Evolutionary conservation across 345 rosid species (phyloP).

Genomic region (Mercurialis annua): DNA sequence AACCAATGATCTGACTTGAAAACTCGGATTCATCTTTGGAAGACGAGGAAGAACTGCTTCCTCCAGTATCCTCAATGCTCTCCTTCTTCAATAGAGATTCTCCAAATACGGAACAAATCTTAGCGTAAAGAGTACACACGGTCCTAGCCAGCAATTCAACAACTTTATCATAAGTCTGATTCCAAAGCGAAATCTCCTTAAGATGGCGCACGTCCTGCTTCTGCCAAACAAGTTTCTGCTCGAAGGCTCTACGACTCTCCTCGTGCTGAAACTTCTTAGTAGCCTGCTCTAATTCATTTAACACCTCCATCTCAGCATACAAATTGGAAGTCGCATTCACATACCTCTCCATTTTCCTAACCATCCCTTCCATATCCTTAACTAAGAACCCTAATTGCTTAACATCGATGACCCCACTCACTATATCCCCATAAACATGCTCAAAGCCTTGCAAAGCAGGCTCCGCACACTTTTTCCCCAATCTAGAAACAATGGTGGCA

Average conservation of each 20-base stretch:
- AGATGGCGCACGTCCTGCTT: conserved; percentile 87
- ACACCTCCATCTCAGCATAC: conserved; percentile 85
- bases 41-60: conserved; percentile 19
- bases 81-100: conserved; percentile 43
- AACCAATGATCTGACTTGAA: conserved; percentile 24
- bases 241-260: conserved; percentile 75
- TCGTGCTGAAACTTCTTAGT: conserved; percentile 81
- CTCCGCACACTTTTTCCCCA: conserved; percentile 81
- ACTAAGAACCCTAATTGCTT: conserved; percentile 80
- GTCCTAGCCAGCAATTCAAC: conserved; percentile 90
- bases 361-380: conserved; percentile 90
- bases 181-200: conserved; percentile 87
- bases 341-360: conserved; percentile 86
- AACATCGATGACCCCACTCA: conserved; percentile 71
- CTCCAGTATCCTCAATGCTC: conserved; percentile 22
- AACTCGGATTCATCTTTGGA: conserved; percentile 28
- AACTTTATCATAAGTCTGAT: conserved; percentile 78
- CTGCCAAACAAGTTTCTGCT: conserved; percentile 97
- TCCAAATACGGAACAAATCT: conserved; percentile 64
- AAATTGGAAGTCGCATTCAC: conserved; percentile 65
- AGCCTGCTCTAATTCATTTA: conserved; percentile 80
- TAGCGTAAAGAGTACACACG: conserved; percentile 74
- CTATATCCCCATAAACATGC: conserved; percentile 83
- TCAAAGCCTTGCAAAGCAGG: conserved; percentile 94
- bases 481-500: conserved; percentile 73